phyloP scores from a whole-genome alignment of 129 eudicot species.

The Mikania micrantha region DNA sequence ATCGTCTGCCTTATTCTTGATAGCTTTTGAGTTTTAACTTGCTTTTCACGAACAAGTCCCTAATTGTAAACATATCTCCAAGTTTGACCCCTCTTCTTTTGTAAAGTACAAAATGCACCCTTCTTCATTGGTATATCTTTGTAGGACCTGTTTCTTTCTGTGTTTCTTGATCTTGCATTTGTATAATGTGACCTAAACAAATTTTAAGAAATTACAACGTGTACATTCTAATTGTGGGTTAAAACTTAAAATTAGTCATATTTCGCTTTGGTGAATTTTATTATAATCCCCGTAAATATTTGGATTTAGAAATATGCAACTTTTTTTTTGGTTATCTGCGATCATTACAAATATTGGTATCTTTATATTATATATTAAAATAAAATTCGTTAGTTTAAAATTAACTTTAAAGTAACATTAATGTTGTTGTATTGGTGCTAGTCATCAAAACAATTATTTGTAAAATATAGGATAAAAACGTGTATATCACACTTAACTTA shows the following conservation, averaged over 20 bases:
- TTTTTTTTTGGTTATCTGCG: not conserved
- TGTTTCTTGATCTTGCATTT: conserved; percentile 13
- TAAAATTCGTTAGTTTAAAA: no score
- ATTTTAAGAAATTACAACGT: conserved; percentile 4
- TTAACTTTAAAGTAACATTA: no score
- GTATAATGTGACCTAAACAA: conserved; percentile 9
- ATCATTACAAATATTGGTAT: not conserved
- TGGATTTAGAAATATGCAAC: not conserved
- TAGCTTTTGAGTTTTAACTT: conserved; percentile 14
- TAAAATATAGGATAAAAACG: no score
- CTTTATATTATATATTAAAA: not conserved
- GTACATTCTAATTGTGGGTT: not conserved
- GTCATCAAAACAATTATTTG: no score
- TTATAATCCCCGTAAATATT: not conserved
- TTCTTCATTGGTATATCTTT: conserved; percentile 1
- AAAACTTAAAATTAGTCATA: not conserved
- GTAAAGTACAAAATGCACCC: conserved; percentile 8
- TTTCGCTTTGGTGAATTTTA: not conserved
- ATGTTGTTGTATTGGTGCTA: no score
- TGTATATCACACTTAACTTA: no score
- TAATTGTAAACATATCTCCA: not conserved
- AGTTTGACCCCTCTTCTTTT: conserved; percentile 16
- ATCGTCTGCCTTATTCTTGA: conserved; percentile 46
- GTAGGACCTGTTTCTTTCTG: not conserved
- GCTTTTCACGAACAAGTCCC: not conserved